phyloP scores from a whole-genome alignment of 2,329 filamentous ascomycete genomes.

The Talaromyces sp. region DNA sequence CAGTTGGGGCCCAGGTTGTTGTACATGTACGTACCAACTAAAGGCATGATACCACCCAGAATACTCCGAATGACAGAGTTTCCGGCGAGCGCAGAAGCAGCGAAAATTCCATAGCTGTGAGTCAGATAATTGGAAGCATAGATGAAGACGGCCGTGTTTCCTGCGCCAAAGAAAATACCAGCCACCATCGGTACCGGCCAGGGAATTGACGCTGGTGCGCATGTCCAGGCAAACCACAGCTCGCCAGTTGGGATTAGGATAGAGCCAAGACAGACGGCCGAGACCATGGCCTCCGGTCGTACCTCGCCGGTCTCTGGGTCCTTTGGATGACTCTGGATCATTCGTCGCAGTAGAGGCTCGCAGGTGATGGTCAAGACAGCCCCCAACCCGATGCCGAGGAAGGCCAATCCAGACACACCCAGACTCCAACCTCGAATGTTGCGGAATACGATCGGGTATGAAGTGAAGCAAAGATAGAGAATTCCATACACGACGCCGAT shows the following conservation, averaged over 20 bases:
- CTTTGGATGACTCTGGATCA: constrained; percentile 71
- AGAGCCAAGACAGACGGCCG: constrained; percentile 72
- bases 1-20: constrained; percentile 64
- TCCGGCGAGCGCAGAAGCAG: constrained; percentile 72
- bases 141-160: constrained; percentile 75
- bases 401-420: constrained; percentile 70
- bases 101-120: constrained; percentile 73
- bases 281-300: constrained; percentile 74
- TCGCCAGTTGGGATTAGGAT: constrained; percentile 71
- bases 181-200: constrained; percentile 77
- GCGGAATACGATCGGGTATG: constrained; percentile 79
- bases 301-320: constrained; percentile 71
- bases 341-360: constrained; percentile 65
- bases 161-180: constrained; percentile 72
- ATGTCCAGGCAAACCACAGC: constrained; percentile 85
- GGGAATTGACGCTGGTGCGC: constrained; percentile 68
- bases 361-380: constrained; percentile 46
- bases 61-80: constrained; percentile 70
- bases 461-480: constrained; percentile 84
- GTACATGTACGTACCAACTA: constrained; percentile 72
- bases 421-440: constrained; percentile 71
- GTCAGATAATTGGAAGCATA: constrained; percentile 78
- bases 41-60: constrained; percentile 71
- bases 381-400: constrained; percentile 64
- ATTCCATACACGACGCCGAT: constrained; percentile 78